These are phyloP conservation scores for Penicillium sp. DNA, from an alignment of 2,329 filamentous ascomycete genomes.

Conservation along the genomic window DNA sequence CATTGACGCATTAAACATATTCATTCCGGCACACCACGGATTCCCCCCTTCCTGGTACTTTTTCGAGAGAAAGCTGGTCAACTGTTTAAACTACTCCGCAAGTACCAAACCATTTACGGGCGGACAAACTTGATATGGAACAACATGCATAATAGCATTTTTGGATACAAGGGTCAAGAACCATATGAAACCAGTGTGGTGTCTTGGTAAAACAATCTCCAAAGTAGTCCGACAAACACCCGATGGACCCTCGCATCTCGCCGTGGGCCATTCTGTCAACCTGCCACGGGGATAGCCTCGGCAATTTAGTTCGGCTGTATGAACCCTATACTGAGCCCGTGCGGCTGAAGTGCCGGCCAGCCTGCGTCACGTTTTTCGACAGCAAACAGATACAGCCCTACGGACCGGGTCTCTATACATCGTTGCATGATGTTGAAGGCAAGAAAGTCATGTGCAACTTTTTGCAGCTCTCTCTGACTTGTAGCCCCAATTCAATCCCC, in stretches of 20 bases:
- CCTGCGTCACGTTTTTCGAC: not conserved
- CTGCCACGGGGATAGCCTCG: not conserved
- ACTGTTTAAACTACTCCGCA: no score
- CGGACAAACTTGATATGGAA: no score
- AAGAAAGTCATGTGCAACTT: not conserved
- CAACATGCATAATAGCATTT: not conserved
- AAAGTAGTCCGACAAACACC: no score
- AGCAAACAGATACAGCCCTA: not conserved
- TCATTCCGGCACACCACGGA: not conserved
- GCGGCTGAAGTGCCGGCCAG: not conserved
- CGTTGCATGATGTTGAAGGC: not conserved
- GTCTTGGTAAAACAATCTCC: not conserved
- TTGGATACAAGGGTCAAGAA: not conserved
- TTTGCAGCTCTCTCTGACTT: not conserved
- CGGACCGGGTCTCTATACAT: not conserved
- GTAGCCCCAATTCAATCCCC: not conserved
- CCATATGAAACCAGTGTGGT: not conserved
- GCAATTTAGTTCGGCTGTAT: not conserved
- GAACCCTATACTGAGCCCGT: not conserved
- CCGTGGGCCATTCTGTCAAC: constrained; percentile 1
- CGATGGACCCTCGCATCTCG: not conserved
- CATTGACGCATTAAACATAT: not conserved
- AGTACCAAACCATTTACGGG: no score
- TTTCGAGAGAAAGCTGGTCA: not conserved
- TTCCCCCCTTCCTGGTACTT: not conserved